Percentiles rank a stretch among this genome's conserved stretches.
Evolutionary conservation across 164 flowering plant species (phyloP).

Genomic region (Tinospora cordifolia): DNA sequence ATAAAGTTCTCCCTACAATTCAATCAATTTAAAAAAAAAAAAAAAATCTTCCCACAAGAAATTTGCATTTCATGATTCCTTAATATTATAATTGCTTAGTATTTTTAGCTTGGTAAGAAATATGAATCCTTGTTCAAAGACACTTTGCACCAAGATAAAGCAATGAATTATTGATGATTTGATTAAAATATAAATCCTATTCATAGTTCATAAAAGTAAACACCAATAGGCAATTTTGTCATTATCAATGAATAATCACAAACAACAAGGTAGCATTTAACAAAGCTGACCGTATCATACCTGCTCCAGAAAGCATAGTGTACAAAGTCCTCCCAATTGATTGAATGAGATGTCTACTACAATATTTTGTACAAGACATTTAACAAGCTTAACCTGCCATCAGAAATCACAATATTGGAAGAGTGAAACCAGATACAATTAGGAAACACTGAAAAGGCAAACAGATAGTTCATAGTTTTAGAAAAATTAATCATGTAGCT

Average conservation of each 20-base stretch:
- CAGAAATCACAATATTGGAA: conserved; percentile 12
- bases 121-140: not conserved
- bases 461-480: not conserved
- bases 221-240: not conserved
- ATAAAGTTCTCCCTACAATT: not conserved
- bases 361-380: conserved; percentile 59
- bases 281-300: conserved; percentile 20
- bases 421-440: not conserved
- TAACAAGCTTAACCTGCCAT: conserved; percentile 73
- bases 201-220: not conserved
- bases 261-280: not conserved
- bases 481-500: not conserved
- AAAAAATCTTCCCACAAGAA: not conserved
- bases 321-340: conserved; percentile 68
- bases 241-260: not conserved
- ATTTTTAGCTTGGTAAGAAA: not conserved
- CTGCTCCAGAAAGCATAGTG: conserved; percentile 72
- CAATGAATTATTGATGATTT: too few relatives aligned
- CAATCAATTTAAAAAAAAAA: too few relatives aligned
- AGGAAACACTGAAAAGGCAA: not conserved
- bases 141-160: not conserved
- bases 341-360: conserved; percentile 72
- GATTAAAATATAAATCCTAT: too few relatives aligned
- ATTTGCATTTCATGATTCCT: not conserved
- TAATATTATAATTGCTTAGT: not conserved